Percentiles rank a stretch among this genome's conserved stretches.
These are phyloP conservation scores for Pleurotus eryngii DNA, from an alignment of 768 basidiomycete species.

Conservation along the genomic window DNA sequence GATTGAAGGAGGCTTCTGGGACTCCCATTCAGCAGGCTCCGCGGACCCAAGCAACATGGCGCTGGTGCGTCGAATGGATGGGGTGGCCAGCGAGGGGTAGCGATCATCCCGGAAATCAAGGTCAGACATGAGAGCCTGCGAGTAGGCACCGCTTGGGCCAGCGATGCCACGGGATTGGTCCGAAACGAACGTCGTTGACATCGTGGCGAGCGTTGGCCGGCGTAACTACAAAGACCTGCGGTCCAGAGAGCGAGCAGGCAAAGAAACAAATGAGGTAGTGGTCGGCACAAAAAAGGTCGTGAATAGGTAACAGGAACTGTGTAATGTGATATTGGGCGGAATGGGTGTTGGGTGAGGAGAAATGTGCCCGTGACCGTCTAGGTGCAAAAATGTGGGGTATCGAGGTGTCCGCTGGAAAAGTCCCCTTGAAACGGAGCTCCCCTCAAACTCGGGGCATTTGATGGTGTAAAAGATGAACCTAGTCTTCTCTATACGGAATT, in stretches of 20 bases:
- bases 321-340: neutral
- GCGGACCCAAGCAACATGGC: conserved; percentile 25
- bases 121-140: conserved; percentile 55
- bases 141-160: conserved; percentile 31
- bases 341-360: conserved; percentile 1
- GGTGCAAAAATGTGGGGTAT: neutral
- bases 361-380: neutral
- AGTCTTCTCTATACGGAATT: neutral
- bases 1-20: neutral
- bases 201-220: conserved; percentile 24
- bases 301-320: neutral
- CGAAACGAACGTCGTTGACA: conserved; percentile 46
- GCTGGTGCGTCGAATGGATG: conserved; percentile 20
- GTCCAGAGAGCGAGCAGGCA: neutral
- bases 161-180: conserved; percentile 1
- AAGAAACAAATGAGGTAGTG: no score
- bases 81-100: conserved; percentile 38
- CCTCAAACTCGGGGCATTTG: neutral
- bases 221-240: neutral
- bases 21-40: conserved; percentile 25
- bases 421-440: neutral
- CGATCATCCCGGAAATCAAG: conserved; percentile 63
- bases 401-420: neutral
- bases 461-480: neutral
- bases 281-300: neutral